phyloP scores from a whole-genome alignment of 345 rosid species.

The Eucalyptus marginata region DNA sequence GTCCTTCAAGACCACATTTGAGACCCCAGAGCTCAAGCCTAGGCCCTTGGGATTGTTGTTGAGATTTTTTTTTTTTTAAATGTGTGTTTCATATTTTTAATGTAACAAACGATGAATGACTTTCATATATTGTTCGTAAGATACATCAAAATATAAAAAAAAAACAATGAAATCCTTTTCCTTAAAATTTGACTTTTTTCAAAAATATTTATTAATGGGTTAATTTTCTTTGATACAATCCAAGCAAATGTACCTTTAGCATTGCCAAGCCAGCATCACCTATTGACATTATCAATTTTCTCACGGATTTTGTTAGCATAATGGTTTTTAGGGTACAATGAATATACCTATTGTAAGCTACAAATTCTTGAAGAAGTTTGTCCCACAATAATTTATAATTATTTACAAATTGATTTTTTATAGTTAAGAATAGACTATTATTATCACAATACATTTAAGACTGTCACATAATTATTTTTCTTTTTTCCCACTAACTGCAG shows the following conservation, averaged over 20 bases:
- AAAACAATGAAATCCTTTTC: not conserved
- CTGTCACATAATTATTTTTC: fast-evolving
- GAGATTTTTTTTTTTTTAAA: not conserved
- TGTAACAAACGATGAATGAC: not conserved
- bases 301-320: fast-evolving
- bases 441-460: fast-evolving
- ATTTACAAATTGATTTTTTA: no score
- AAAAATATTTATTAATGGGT: no score
- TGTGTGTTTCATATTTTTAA: not conserved
- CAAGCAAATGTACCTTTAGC: not conserved
- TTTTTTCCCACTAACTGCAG: not conserved
- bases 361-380: fast-evolving
- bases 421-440: fast-evolving
- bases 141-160: not conserved
- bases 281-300: not conserved
- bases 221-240: not conserved
- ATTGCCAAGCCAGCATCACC: fast-evolving
- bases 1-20: not conserved
- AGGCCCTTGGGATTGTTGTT: not conserved
- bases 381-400: no score
- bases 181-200: no score
- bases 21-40: not conserved
- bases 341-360: fast-evolving
- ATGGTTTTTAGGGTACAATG: fast-evolving
- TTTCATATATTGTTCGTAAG: not conserved